Conservation (phyloP, 2,329 filamentous ascomycete species). For the Teratosphaeria destructans region DNA sequence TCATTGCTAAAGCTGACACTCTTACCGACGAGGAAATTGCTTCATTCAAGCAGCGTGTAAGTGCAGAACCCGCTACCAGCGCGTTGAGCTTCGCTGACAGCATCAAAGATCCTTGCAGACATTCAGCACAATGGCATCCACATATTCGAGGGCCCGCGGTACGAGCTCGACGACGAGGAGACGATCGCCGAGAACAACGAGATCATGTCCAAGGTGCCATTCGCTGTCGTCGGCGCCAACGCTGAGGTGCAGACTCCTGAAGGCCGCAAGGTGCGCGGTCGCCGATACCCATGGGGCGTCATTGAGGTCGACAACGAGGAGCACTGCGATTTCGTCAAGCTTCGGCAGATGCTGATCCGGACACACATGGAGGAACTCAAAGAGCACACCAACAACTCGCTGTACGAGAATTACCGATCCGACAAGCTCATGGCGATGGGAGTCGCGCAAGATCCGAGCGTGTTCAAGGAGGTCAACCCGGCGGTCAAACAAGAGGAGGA, state of each 20-base stretch:
- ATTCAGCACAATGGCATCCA: constrained; percentile 96
- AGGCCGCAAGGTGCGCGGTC: constrained; percentile 89
- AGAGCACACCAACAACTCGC: constrained; percentile 97
- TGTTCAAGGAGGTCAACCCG: constrained; percentile 99
- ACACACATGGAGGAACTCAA: constrained; percentile 99
- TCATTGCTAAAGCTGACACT: constrained; percentile 97
- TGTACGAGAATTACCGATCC: constrained; percentile 99
- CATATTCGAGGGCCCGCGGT: constrained; percentile 96
- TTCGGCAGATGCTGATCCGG: constrained; percentile 98
- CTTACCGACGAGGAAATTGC: constrained; percentile 93
- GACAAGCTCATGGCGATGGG: constrained; percentile 99
- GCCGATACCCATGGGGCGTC: constrained; percentile 94
- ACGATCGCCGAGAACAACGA: constrained; percentile 99
- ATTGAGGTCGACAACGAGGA: constrained; percentile 99
- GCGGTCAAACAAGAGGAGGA: constrained; percentile 99
- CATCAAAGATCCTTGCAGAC: constrained; percentile 74
- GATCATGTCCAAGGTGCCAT: constrained; percentile 99
- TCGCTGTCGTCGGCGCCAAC: constrained; percentile 94
- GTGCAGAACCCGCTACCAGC: constrained; percentile 28
- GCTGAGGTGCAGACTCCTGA: constrained; percentile 84
- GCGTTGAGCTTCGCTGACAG: neutral
- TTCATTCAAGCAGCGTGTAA: constrained; percentile 90
- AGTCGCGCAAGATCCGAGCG: constrained; percentile 93
- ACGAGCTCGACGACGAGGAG: constrained; percentile 98
- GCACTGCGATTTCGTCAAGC: constrained; percentile 99